A percentile compares a stretch with the other conserved stretches of the same genome.
These are phyloP conservation scores for Lactarius hatsudake DNA, from an alignment of 768 basidiomycete species.

Conservation along the genomic window DNA sequence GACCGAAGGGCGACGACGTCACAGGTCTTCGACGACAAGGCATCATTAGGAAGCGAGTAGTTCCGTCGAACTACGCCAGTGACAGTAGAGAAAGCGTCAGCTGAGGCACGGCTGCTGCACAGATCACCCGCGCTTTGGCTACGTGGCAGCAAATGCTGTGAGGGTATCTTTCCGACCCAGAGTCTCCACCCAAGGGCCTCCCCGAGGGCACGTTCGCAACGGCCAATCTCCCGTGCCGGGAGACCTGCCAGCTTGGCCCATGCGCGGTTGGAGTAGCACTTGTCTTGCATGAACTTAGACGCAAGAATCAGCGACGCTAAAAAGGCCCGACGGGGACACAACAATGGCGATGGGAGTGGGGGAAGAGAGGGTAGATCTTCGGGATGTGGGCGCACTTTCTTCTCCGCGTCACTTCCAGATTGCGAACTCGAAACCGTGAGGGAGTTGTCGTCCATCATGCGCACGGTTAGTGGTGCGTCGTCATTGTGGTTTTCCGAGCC, in stretches of 20 bases:
- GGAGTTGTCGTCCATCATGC: conserved; percentile 19
- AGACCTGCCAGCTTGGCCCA: conserved; percentile 95
- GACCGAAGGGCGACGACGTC: not conserved
- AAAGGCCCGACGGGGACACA: conserved; percentile 88
- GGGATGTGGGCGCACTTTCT: conserved; percentile 26
- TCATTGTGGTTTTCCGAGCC: conserved; percentile 10
- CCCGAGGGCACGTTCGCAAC: conserved; percentile 85
- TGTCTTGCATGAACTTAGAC: conserved; percentile 90
- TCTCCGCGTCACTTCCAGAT: conserved; percentile 15
- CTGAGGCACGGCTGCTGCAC: not conserved
- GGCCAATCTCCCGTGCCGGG: conserved; percentile 78
- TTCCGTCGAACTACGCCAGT: conserved; percentile 10
- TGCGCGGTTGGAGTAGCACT: conserved; percentile 89
- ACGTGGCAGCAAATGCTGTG: conserved; percentile 13
- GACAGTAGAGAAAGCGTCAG: not conserved
- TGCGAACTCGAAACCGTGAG: conserved; percentile 5
- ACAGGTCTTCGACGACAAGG: not conserved
- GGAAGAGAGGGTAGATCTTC: conserved; percentile 37
- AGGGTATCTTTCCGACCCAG: conserved; percentile 77
- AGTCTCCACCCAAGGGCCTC: conserved; percentile 87
- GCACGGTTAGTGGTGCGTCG: conserved; percentile 20
- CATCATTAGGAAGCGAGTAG: conserved; percentile 11
- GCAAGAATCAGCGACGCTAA: conserved; percentile 86
- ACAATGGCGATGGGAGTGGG: conserved; percentile 70
- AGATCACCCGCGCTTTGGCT: conserved; percentile 22